Percentiles rank a stretch among this genome's conserved stretches.
phyloP scores from a whole-genome alignment of 441 rosid species.

The Pelargonium australe region DNA sequence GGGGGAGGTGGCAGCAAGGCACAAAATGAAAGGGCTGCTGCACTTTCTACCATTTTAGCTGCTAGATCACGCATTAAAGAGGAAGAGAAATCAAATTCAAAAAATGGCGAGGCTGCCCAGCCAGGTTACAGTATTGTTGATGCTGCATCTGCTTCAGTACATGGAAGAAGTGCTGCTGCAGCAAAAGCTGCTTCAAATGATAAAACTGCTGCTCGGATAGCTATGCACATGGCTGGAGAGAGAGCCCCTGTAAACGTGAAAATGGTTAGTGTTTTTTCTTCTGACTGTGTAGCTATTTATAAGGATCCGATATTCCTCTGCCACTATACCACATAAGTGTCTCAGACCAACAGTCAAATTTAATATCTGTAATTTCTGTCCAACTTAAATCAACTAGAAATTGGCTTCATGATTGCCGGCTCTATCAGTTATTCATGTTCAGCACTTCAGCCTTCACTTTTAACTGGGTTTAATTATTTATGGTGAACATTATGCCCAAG shows the following conservation, averaged over 20 bases:
- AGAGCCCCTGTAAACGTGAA: conserved; percentile 74
- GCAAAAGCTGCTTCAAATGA: conserved; percentile 75
- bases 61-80: conserved; percentile 73
- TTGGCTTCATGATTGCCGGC: background rate
- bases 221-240: conserved; percentile 97
- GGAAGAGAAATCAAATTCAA: conserved; percentile 41
- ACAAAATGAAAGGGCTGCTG: conserved; percentile 90
- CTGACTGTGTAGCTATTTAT: conserved; percentile 7
- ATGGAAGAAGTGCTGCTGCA: conserved; percentile 91
- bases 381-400: conserved; percentile 1
- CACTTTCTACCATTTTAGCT: conserved; percentile 73
- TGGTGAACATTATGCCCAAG: background rate
- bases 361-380: background rate
- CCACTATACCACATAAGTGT: background rate
- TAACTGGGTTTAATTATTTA: background rate
- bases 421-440: background rate
- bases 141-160: conserved; percentile 94
- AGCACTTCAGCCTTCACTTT: background rate
- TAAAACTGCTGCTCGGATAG: conserved; percentile 89
- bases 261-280: conserved; percentile 47
- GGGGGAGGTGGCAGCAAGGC: conserved; percentile 97
- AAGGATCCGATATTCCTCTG: background rate
- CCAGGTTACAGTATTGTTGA: conserved; percentile 73
- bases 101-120: conserved; percentile 40
- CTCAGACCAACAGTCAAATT: conserved; percentile 1